Evolutionary conservation across 345 rosid genomes (phyloP).

Genomic region (Laguncularia racemosa): DNA sequence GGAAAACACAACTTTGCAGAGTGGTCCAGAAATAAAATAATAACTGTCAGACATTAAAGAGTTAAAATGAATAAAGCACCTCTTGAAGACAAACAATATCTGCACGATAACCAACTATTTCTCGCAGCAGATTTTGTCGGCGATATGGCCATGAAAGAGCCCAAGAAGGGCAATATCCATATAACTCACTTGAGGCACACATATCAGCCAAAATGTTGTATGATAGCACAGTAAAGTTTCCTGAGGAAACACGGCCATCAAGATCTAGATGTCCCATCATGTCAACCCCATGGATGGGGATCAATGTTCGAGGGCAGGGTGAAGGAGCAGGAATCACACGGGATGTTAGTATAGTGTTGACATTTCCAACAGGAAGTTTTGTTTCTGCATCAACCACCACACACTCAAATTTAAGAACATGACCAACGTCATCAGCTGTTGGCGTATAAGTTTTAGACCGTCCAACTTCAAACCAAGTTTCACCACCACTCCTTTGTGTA

Average conservation of each 20-base stretch:
- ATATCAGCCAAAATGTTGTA: slow-evolving; percentile 89
- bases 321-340: slow-evolving; percentile 98
- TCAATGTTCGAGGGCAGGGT: slow-evolving; percentile 80
- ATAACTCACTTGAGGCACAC: slow-evolving; percentile 65
- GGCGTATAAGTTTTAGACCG: slow-evolving; percentile 88
- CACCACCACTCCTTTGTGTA: slow-evolving; percentile 76
- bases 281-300: slow-evolving; percentile 68
- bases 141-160: slow-evolving; percentile 98
- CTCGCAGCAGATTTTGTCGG: slow-evolving; percentile 82
- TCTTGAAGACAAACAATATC: slow-evolving; percentile 97
- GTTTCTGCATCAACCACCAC: slow-evolving; percentile 81
- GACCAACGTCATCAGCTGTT: slow-evolving; percentile 85
- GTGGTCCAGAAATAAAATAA: background rate
- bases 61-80: slow-evolving; percentile 29
- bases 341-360: slow-evolving; percentile 64
- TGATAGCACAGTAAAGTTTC: slow-evolving; percentile 86
- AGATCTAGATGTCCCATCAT: slow-evolving; percentile 53
- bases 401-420: slow-evolving; percentile 91
- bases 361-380: slow-evolving; percentile 52
- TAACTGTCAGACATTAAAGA: background rate
- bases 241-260: slow-evolving; percentile 56
- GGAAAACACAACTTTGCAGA: no score
- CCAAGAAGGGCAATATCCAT: slow-evolving; percentile 96
- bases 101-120: slow-evolving; percentile 86
- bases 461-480: slow-evolving; percentile 94